A percentile compares a stretch with the other conserved stretches of the same genome.
These are phyloP conservation scores for Mycosphaerella sp. DNA, from an alignment of 2,329 filamentous ascomycete genomes.

Conservation along the genomic window DNA sequence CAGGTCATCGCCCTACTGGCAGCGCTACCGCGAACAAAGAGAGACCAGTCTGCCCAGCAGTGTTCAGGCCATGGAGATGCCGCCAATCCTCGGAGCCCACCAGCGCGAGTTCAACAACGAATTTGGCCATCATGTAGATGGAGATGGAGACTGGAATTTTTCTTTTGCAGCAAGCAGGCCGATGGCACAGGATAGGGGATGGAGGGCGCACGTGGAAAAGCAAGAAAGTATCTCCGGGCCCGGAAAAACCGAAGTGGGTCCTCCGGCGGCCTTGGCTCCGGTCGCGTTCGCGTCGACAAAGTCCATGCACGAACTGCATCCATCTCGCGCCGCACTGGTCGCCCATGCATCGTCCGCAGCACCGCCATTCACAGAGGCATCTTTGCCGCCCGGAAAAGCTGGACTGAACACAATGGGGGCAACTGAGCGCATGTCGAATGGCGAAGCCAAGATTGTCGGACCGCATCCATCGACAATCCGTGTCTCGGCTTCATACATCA, in stretches of 20 bases:
- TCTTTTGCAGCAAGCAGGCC: background rate
- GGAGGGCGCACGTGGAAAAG: background rate
- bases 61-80: background rate
- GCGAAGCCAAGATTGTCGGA: conserved; percentile 35
- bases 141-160: background rate
- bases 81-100: background rate
- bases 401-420: conserved; percentile 25
- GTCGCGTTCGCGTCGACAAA: background rate
- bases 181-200: background rate
- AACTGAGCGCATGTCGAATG: conserved; percentile 29
- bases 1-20: conserved; percentile 6
- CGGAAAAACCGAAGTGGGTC: background rate
- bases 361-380: conserved; percentile 3
- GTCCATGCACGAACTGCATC: conserved; percentile 1
- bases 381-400: background rate
- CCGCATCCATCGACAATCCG: conserved; percentile 59
- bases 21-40: conserved; percentile 8
- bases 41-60: background rate
- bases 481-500: conserved; percentile 67
- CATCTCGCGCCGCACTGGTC: conserved; percentile 3
- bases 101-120: background rate
- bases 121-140: background rate
- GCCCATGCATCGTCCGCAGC: background rate
- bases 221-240: background rate
- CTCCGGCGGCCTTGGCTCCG: conserved; percentile 5